Evolutionary conservation across 1,284 basidiomycete genomes (phyloP).

Genomic region (Flammula alnicola): DNA sequence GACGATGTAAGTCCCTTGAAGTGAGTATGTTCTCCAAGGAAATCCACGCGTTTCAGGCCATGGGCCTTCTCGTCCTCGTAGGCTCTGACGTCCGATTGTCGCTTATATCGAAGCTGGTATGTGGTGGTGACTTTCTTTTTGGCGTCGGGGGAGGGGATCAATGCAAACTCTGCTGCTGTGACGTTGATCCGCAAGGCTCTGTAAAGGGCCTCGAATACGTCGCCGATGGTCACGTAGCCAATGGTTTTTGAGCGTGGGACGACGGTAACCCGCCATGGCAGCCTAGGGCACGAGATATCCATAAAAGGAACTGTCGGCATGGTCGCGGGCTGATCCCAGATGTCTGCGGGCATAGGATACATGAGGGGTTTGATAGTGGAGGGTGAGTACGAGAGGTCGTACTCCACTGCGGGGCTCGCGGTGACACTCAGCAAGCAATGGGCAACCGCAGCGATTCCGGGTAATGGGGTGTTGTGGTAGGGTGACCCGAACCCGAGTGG

Average conservation of each 20-base stretch:
- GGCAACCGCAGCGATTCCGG: conserved; percentile 2
- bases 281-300: conserved; percentile 30
- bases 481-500: conserved; percentile 12
- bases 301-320: conserved; percentile 34
- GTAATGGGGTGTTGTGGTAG: conserved; percentile 11
- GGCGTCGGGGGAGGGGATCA: conserved; percentile 24
- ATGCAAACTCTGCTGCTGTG: conserved; percentile 32
- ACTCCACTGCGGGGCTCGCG: conserved; percentile 22
- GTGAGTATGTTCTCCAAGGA: conserved; percentile 40
- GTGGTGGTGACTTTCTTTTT: conserved; percentile 31
- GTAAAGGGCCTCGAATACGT: conserved; percentile 38
- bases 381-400: conserved; percentile 28
- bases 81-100: conserved; percentile 22
- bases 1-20: conserved; percentile 43
- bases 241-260: conserved; percentile 20
- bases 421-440: conserved; percentile 23
- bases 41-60: conserved; percentile 50
- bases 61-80: conserved; percentile 34
- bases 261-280: conserved; percentile 38
- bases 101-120: conserved; percentile 35
- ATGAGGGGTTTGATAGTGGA: conserved; percentile 21
- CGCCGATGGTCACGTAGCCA: conserved; percentile 35
- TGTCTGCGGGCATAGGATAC: conserved; percentile 23
- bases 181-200: conserved; percentile 33
- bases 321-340: conserved; percentile 38